Percentiles rank a stretch among this genome's conserved stretches.
Conservation (phyloP, 352 stramenopile genomes). For the Phytophthora sansomeana region DNA sequence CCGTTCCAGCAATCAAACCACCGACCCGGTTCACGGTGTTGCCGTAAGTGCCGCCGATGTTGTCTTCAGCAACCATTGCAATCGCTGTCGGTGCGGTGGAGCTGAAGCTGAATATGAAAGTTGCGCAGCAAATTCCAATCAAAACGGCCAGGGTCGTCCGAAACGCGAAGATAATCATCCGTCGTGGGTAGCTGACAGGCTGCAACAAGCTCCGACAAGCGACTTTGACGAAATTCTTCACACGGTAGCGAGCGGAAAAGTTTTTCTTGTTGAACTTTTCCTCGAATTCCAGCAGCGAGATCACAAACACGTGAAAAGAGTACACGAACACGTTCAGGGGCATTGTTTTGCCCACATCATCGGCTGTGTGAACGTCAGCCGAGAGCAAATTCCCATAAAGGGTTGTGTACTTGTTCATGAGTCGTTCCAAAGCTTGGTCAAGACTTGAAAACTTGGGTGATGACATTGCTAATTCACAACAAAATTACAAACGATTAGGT, state of each 20-base stretch:
- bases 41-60: conserved; percentile 74
- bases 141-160: conserved; percentile 70
- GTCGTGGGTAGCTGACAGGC: conserved; percentile 51
- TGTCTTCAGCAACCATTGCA: conserved; percentile 71
- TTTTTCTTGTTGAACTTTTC: conserved; percentile 78
- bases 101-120: conserved; percentile 80
- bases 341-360: conserved; percentile 74
- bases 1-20: conserved; percentile 68
- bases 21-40: conserved; percentile 72
- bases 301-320: conserved; percentile 76
- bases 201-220: conserved; percentile 44
- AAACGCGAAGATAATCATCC: conserved; percentile 62
- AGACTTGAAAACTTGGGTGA: conserved; percentile 59
- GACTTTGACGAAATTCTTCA: conserved; percentile 67
- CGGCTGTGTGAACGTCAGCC: conserved; percentile 46
- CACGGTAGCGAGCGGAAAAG: conserved; percentile 57
- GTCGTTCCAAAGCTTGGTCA: conserved; percentile 54
- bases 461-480: conserved; percentile 38
- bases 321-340: conserved; percentile 85
- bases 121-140: conserved; percentile 67
- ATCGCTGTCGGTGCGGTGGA: conserved; percentile 72
- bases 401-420: conserved; percentile 67
- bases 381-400: conserved; percentile 61
- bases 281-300: conserved; percentile 74
- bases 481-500: conserved; percentile 8